Conservation (phyloP, 1,284 basidiomycete genomes). For the Puccinia novopanici region DNA sequence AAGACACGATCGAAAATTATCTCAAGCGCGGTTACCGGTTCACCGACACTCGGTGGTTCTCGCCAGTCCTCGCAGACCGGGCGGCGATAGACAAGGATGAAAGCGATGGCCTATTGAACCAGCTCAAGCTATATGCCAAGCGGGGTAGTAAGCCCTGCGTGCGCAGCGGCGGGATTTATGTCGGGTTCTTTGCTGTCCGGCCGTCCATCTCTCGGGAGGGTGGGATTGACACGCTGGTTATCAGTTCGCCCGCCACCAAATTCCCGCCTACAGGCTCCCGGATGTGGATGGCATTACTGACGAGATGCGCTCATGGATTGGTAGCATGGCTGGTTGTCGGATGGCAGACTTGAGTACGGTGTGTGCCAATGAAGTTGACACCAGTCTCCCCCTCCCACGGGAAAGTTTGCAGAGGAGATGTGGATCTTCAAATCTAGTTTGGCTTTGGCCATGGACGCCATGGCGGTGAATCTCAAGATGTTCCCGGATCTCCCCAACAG, state of each 20-base stretch:
- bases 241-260: constrained; percentile 64
- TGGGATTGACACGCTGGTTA: constrained; percentile 63
- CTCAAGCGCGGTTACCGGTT: constrained; percentile 63
- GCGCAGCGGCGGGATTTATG: constrained; percentile 63
- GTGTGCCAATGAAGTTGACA: constrained; percentile 60
- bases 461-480: constrained; percentile 61
- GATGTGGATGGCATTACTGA: constrained; percentile 61
- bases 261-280: constrained; percentile 64
- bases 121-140: constrained; percentile 63
- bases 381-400: constrained; percentile 50
- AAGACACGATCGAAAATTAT: constrained; percentile 61
- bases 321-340: constrained; percentile 60
- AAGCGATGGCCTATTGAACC: constrained; percentile 62
- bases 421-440: constrained; percentile 63
- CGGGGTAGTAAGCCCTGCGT: constrained; percentile 63
- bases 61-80: constrained; percentile 62
- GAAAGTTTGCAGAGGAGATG: constrained; percentile 57
- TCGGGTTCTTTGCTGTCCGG: constrained; percentile 63
- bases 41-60: constrained; percentile 63
- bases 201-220: constrained; percentile 59
- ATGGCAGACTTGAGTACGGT: constrained; percentile 61
- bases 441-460: constrained; percentile 62
- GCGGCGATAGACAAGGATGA: constrained; percentile 62
- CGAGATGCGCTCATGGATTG: constrained; percentile 61
- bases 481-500: constrained; percentile 61